Percentiles rank a stretch among this genome's conserved stretches.
phyloP scores from a whole-genome alignment of 1,139 yeast species.

The Chernovozyma aurita region DNA sequence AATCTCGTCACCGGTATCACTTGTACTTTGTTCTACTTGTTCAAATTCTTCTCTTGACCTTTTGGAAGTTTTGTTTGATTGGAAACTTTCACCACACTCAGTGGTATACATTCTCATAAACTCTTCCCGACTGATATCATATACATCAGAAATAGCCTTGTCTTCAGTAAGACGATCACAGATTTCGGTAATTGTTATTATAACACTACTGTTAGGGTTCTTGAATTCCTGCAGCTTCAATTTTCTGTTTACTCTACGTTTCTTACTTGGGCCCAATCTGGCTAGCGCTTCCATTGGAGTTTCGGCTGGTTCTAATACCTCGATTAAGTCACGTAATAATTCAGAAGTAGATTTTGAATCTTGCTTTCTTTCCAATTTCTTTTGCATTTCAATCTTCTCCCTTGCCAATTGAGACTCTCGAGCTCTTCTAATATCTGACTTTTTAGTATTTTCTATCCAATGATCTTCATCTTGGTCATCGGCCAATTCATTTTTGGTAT shows the following conservation, averaged over 20 bases:
- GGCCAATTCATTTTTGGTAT: conserved; percentile 36
- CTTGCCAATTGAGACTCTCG: conserved; percentile 33
- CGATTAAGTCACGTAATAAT: conserved; percentile 35
- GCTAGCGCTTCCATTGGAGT: conserved; percentile 60
- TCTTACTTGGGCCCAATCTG: conserved; percentile 30
- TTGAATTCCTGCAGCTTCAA: conserved; percentile 8
- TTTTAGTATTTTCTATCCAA: conserved; percentile 45
- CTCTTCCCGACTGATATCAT: conserved; percentile 57
- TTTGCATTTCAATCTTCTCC: conserved; percentile 11
- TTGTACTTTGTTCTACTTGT: conserved; percentile 1
- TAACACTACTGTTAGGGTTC: conserved; percentile 19
- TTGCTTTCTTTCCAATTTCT: conserved; percentile 8
- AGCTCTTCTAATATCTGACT: conserved; percentile 46
- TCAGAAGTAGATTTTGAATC: conserved; percentile 9
- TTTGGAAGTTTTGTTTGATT: conserved; percentile 11
- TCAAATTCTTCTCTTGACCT: conserved; percentile 14
- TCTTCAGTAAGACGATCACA: conserved; percentile 43
- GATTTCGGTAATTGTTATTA: conserved; percentile 44
- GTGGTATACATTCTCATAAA: conserved; percentile 47
- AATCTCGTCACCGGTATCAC: not conserved
- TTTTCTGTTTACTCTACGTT: conserved; percentile 9
- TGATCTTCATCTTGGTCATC: conserved; percentile 32
- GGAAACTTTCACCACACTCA: conserved; percentile 44
- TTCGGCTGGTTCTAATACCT: conserved; percentile 53
- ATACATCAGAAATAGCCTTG: conserved; percentile 39